Evolutionary conservation across 2,329 filamentous ascomycete species (phyloP).

Genomic region (Knufia fluminis): DNA sequence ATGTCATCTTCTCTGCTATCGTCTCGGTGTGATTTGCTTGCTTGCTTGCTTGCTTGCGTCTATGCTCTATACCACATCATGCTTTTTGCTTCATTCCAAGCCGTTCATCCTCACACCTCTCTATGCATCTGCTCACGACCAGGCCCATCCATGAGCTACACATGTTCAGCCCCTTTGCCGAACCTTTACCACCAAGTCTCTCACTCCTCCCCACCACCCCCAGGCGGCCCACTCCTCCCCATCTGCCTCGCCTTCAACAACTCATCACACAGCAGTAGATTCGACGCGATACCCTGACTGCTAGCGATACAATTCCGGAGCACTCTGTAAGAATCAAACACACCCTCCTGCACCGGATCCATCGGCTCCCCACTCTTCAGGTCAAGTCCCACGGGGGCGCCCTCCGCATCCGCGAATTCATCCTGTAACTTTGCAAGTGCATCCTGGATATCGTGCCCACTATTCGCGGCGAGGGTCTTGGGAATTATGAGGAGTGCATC

Average conservation of each 20-base stretch:
- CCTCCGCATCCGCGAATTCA: slow-evolving; percentile 68
- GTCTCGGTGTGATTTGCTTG: background rate
- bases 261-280: slow-evolving; percentile 91
- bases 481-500: slow-evolving; percentile 92
- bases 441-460: slow-evolving; percentile 94
- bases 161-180: too few relatives aligned
- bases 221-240: slow-evolving; percentile 43
- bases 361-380: slow-evolving; percentile 81
- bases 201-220: slow-evolving; percentile 24
- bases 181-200: too few relatives aligned
- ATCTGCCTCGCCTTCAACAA: slow-evolving; percentile 96
- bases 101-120: too few relatives aligned
- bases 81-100: too few relatives aligned
- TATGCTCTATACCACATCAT: background rate
- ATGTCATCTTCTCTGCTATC: too few relatives aligned
- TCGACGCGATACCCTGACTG: slow-evolving; percentile 88
- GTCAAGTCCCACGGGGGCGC: slow-evolving; percentile 80
- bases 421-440: slow-evolving; percentile 79
- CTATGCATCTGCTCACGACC: background rate
- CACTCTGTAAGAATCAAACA: slow-evolving; percentile 94
- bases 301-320: slow-evolving; percentile 88
- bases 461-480: slow-evolving; percentile 93
- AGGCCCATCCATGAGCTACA: too few relatives aligned
- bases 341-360: slow-evolving; percentile 85
- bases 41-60: background rate